phyloP scores from a whole-genome alignment of 768 basidiomycete species.

The Strobilomyces confusus region DNA sequence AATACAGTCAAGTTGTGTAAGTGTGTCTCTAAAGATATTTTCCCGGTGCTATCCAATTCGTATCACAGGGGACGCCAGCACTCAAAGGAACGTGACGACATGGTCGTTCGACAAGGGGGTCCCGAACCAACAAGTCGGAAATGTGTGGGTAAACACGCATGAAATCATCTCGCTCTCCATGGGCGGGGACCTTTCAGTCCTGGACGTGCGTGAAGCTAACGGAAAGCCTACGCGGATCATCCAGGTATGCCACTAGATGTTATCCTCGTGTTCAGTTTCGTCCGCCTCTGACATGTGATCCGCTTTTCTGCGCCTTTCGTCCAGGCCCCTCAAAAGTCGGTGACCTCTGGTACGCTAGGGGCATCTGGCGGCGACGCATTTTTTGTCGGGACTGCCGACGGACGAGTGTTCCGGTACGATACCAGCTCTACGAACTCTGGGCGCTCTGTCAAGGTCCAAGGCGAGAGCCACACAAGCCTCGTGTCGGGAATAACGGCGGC shows the following conservation, averaged over 20 bases:
- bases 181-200: conserved; percentile 74
- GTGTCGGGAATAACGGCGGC: conserved; percentile 57
- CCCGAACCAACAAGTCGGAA: conserved; percentile 81
- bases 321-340: conserved; percentile 77
- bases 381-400: conserved; percentile 77
- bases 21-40: not conserved
- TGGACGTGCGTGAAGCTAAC: conserved; percentile 64
- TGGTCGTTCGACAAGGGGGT: conserved; percentile 77
- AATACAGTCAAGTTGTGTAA: conserved; percentile 83
- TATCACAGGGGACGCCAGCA: conserved; percentile 72
- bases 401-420: conserved; percentile 66
- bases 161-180: conserved; percentile 81
- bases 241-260: conserved; percentile 44
- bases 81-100: conserved; percentile 58
- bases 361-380: conserved; percentile 50
- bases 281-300: not conserved
- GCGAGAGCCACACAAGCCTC: conserved; percentile 67
- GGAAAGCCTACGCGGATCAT: conserved; percentile 59
- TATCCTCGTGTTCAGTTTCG: not conserved
- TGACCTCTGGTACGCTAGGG: conserved; percentile 57
- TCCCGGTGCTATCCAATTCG: not conserved
- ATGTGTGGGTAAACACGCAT: conserved; percentile 70
- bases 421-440: conserved; percentile 19
- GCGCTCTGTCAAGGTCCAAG: conserved; percentile 43
- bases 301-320: not conserved